Base-by-base conservation (phyloP, 768 basidiomycete genomes). In the Trametes coccinea region DNA sequence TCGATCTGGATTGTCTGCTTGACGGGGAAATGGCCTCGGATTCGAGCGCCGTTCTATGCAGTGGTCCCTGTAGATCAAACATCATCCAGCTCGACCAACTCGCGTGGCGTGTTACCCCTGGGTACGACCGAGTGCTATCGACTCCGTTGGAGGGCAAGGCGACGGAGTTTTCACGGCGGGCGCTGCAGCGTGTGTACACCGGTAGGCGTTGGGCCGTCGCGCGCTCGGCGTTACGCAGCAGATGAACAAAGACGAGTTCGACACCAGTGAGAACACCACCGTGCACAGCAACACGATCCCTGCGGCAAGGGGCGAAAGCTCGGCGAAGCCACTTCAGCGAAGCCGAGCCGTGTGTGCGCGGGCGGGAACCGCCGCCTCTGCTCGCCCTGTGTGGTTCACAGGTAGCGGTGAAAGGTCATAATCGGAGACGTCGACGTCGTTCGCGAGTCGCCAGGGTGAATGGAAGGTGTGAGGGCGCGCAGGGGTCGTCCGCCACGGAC, bases 111-210 rank as follows among this genome's bases (percentile, higher is more conserved):
- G 48, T 45, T 37, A 8, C 16, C 31, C 39, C 41, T n/a, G 11
- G 37, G 17, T 49, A 49, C 29, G 48, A 27, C 13, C 48, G 30
- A 17, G 30, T 49, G 29, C 11, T 49, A 14, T 31, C 30, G 11
- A 31, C 13, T 30, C 34, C 34, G 13, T 11, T 16, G 41, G 41
- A 22, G 10, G 41, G 41, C n/a, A 43, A 46, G 33, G 11, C 44
- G n/a, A 57, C 56, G 56, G 56, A 29, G 47, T 50, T 57, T 57
- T 50, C 37, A 48, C 56, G 56, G 56, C 43, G 47, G 39, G 50
- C 48, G 56, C 56, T 27, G 37, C 47, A 57, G 56, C 56, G 56
- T 57, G 56, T 49, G 56, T 48, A 41, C 56, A 27, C 47, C 34
- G 46, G 27, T 29, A 39, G 46, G 46, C 17, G 47, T 34, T 11